Percentiles rank a stretch among this genome's conserved stretches.
Conservation (phyloP, 1,284 basidiomycete genomes). For the Microbotryum scabiosae region DNA sequence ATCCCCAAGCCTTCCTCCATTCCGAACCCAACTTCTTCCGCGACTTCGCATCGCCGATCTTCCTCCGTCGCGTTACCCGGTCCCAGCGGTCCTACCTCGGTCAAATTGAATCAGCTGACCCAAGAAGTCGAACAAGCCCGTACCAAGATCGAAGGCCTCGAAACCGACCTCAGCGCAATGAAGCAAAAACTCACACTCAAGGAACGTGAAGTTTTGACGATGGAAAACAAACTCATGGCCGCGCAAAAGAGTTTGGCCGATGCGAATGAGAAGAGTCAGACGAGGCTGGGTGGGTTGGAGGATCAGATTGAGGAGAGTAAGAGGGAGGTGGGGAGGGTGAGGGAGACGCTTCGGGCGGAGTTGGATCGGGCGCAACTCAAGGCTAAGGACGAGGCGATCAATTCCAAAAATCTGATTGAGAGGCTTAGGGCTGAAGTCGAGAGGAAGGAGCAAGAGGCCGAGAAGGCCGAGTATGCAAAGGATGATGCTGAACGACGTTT, state of each 20-base stretch:
- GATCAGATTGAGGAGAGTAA: constrained; percentile 12
- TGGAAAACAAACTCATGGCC: constrained; percentile 17
- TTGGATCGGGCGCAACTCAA: neutral
- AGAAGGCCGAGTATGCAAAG: neutral
- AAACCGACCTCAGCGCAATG: neutral
- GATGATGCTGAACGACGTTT: constrained; percentile 1
- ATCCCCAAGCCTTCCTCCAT: constrained; percentile 2
- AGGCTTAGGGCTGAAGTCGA: constrained; percentile 7
- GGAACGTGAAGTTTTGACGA: constrained; percentile 5
- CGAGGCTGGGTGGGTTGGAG: neutral
- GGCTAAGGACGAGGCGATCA: too few relatives aligned
- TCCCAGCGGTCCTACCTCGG: neutral
- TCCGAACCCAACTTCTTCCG: constrained; percentile 1
- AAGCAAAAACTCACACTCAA: constrained; percentile 2
- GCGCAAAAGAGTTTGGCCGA: constrained; percentile 1
- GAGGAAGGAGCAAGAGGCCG: constrained; percentile 2
- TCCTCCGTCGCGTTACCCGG: neutral
- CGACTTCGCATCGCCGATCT: neutral
- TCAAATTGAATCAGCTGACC: constrained; percentile 8
- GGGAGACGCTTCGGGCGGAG: neutral
- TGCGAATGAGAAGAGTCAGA: neutral
- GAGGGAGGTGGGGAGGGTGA: constrained; percentile 1
- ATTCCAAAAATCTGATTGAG: neutral
- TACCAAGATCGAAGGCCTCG: neutral
- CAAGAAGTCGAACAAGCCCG: constrained; percentile 6